Evolutionary conservation across 2,329 filamentous ascomycete genomes (phyloP), one percentile per base, ranked within the genome.

Genomic region (Epichloe aotearoae): DNA sequence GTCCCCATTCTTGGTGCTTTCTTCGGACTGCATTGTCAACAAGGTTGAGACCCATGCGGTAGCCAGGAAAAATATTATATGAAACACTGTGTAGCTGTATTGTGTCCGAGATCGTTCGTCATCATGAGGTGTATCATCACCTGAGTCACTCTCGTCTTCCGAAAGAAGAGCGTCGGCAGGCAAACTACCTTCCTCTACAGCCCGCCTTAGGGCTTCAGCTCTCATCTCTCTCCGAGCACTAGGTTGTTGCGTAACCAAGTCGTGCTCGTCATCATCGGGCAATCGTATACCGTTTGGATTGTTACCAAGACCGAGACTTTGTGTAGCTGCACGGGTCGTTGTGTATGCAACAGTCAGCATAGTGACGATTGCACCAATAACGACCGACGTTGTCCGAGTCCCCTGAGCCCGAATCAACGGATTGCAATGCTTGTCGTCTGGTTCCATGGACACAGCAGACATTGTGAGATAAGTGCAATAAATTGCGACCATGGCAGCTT

Each of bases 391-490:
- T 7, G 86, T 94, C 54, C 93, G 82, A 10, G 91, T 93, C 53
- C 88, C 89, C 55, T 86, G 86, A 7, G 89, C 90, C 49, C 80
- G 82, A 54, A 96, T 76, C 34, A 98, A 76, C 8, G 93, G 93
- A 68, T 98, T 98, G 79, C 93, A 98, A 57, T 87, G 79, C 59
- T 87, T 84, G 72, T 96, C 72, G 66, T 97, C 91, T 1, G 93
- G 93, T 62, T 98, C 91, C 93, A 98, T 97, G 50, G 89, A 95
- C 1, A 98, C 93, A 26, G 93, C 93, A 2, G 90, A 96, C 82
- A 98, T 88, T 58, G 93, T 98, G 50, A 98, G 80, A 64, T 98
- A 98, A 42, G 93, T 97, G 79, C 93, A 98, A 75, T 98, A 98
- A 52, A 95, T 80, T 17, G 90, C 88, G 43, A 98, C 93, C 80